Percentiles rank a stretch among this genome's conserved stretches.
Evolutionary conservation across 208 protist species (phyloP).

Genomic region (Naegleria fowleri): DNA sequence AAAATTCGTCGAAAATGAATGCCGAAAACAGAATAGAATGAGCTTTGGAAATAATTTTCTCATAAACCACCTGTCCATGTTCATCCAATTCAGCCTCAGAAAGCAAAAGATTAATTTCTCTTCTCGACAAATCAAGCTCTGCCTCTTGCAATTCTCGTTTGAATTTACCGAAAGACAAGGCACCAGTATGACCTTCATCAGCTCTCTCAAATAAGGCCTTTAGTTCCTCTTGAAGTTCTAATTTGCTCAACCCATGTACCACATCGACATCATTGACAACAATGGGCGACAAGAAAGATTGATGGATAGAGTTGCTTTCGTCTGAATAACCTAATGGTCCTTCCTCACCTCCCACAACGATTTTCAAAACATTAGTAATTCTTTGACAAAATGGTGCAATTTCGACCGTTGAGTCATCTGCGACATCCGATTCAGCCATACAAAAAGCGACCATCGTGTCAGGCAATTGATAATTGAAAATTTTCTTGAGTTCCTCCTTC

Average conservation of each 20-base stretch:
- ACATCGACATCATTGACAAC: not conserved
- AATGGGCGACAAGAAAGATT: not conserved
- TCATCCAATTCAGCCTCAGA: not conserved
- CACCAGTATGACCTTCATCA: not conserved
- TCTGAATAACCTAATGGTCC: too few relatives aligned
- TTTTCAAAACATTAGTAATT: not conserved
- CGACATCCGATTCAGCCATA: not conserved
- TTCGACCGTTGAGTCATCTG: not conserved
- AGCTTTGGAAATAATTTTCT: not conserved
- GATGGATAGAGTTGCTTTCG: too few relatives aligned
- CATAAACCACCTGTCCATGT: not conserved
- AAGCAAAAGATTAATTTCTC: not conserved
- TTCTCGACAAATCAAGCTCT: not conserved
- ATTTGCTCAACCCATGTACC: not conserved
- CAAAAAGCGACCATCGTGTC: not conserved
- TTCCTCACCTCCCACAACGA: not conserved
- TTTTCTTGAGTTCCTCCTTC: not conserved
- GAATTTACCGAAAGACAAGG: not conserved
- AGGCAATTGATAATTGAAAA: not conserved
- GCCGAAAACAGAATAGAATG: not conserved
- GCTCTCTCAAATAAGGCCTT: not conserved
- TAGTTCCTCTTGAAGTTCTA: conserved; percentile 18
- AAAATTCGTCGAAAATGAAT: not conserved
- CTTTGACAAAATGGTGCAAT: not conserved
- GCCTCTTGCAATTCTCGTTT: not conserved